Conservation (phyloP, 805 yeast genomes). For the Schizosaccharomyces japonicus region DNA sequence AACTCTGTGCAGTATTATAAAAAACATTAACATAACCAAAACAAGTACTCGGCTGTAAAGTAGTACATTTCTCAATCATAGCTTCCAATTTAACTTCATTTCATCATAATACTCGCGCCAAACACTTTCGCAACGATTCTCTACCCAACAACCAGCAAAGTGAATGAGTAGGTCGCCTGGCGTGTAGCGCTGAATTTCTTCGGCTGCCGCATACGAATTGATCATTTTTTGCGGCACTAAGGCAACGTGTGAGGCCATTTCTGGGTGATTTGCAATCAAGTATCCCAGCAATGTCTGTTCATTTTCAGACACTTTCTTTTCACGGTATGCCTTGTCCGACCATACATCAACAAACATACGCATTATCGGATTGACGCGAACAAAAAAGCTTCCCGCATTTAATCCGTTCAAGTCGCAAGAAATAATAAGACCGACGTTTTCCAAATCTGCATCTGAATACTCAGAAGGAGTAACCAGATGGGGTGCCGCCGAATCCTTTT, state of each 20-base stretch:
- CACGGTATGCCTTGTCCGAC: constrained; percentile 76
- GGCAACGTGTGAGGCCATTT: constrained; percentile 10
- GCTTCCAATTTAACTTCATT: too few relatives aligned
- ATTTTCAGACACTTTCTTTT: constrained; percentile 63
- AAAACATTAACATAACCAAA: too few relatives aligned
- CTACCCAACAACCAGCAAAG: constrained; percentile 12
- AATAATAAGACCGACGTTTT: constrained; percentile 26
- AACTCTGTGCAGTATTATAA: too few relatives aligned
- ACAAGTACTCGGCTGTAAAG: too few relatives aligned
- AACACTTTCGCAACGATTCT: neutral
- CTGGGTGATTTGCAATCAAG: constrained; percentile 14
- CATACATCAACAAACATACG: constrained; percentile 45
- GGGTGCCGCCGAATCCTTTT: constrained; percentile 7
- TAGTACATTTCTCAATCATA: too few relatives aligned
- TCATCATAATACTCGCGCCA: constrained; percentile 4
- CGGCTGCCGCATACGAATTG: constrained; percentile 9
- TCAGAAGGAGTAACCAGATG: constrained; percentile 7
- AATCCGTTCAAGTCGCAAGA: constrained; percentile 80
- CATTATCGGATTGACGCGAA: constrained; percentile 50
- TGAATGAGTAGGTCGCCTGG: constrained; percentile 11
- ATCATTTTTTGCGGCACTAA: constrained; percentile 10
- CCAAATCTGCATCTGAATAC: constrained; percentile 17
- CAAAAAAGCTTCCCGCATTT: constrained; percentile 54
- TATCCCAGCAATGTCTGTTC: constrained; percentile 70
- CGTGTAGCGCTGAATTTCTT: constrained; percentile 9